These are phyloP conservation scores for Sindora glabra DNA, from an alignment of 306 rosid species.

Conservation along the genomic window DNA sequence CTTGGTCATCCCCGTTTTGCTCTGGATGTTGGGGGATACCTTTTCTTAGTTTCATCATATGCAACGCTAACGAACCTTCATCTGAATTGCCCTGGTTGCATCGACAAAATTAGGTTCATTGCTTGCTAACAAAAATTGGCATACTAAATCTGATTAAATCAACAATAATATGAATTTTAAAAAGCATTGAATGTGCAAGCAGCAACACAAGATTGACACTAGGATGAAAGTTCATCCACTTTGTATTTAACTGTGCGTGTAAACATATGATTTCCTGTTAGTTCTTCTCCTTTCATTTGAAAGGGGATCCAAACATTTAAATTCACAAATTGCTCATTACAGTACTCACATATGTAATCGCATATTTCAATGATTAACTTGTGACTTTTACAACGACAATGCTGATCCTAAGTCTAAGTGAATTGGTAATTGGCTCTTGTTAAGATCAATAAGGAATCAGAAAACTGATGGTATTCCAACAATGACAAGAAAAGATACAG, in stretches of 20 bases:
- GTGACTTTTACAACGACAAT: not conserved
- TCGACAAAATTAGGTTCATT: not conserved
- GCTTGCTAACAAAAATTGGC: not conserved
- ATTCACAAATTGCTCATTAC: not conserved
- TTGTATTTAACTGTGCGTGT: not conserved
- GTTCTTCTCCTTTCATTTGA: too few relatives aligned
- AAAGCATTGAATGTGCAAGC: not conserved
- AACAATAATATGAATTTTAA: too few relatives aligned
- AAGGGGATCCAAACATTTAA: not conserved
- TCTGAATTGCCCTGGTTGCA: constrained; percentile 40
- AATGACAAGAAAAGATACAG: not conserved
- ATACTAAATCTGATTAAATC: not conserved
- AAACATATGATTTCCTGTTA: not conserved
- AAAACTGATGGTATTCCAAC: not conserved
- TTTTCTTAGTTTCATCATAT: constrained; percentile 42
- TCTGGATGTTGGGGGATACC: constrained; percentile 36
- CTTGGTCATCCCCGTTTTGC: constrained; percentile 52
- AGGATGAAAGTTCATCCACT: not conserved
- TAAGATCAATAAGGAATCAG: not conserved
- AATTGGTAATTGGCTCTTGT: not conserved
- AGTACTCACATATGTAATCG: not conserved
- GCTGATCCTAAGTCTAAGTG: not conserved
- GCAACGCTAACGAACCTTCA: constrained; percentile 43
- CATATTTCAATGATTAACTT: not conserved
- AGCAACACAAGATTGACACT: not conserved